Evolutionary conservation across 768 basidiomycete genomes (phyloP).

Genomic region (Tricholoma hemisulphureum): DNA sequence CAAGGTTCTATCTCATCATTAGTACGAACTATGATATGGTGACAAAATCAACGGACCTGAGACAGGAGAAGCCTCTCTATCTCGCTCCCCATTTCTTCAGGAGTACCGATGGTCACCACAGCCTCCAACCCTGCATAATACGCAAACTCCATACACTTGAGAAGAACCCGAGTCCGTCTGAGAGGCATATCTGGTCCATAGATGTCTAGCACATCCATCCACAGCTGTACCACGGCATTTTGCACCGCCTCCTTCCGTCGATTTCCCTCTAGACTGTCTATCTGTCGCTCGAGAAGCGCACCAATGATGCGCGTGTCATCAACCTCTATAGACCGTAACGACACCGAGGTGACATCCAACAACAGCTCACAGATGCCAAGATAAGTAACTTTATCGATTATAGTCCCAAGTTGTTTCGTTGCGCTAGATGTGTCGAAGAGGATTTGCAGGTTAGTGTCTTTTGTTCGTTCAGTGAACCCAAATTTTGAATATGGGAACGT

Average conservation of each 20-base stretch:
- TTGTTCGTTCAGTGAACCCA: constrained; percentile 37
- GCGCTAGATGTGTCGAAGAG: constrained; percentile 43
- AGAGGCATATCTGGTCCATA: constrained; percentile 57
- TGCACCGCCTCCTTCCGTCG: constrained; percentile 58
- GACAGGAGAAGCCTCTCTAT: constrained; percentile 38
- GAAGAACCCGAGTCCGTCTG: constrained; percentile 53
- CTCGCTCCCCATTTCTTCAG: constrained; percentile 40
- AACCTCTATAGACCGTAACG: constrained; percentile 34
- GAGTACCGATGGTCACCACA: constrained; percentile 24
- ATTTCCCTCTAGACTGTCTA: constrained; percentile 51
- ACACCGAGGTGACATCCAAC: constrained; percentile 47
- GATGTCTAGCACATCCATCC: constrained; percentile 47
- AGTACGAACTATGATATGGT: not conserved
- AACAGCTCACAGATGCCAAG: constrained; percentile 68
- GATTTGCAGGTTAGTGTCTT: constrained; percentile 22
- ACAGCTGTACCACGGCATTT: constrained; percentile 37
- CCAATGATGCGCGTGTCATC: constrained; percentile 41
- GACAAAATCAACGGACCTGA: constrained; percentile 36
- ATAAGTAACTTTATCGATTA: constrained; percentile 68
- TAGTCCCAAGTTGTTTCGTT: constrained; percentile 54
- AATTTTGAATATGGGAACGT: constrained; percentile 51
- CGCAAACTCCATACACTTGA: constrained; percentile 52
- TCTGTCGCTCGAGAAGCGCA: constrained; percentile 60
- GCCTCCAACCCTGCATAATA: constrained; percentile 36
- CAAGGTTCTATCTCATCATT: constrained; percentile 27